Percentiles rank a stretch among this genome's conserved stretches.
Evolutionary conservation across 164 flowering plant genomes (phyloP).

Genomic region (Cinnamomum micranthum): DNA sequence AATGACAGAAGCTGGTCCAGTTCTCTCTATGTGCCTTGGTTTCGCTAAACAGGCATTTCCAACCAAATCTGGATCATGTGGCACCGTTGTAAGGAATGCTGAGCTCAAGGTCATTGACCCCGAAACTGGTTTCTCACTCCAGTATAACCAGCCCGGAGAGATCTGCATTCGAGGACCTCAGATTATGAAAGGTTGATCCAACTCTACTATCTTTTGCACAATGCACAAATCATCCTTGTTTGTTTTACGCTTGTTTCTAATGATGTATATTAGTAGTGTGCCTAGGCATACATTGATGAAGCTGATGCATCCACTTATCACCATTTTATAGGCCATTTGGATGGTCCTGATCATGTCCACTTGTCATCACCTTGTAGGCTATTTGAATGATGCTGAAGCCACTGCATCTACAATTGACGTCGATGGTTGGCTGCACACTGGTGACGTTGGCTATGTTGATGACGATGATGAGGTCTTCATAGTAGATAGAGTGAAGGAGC

Average conservation of each 20-base stretch:
- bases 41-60: conserved; percentile 69
- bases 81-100: conserved; percentile 76
- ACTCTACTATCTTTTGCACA: background rate
- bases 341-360: background rate
- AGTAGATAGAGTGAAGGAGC: conserved; percentile 78
- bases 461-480: conserved; percentile 78
- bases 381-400: conserved; percentile 61
- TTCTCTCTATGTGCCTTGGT: conserved; percentile 57
- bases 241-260: background rate
- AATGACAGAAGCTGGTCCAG: conserved; percentile 88
- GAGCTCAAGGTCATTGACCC: conserved; percentile 72
- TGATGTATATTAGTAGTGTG: no score
- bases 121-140: conserved; percentile 50
- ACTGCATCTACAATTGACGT: conserved; percentile 58
- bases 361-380: conserved; percentile 31
- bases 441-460: conserved; percentile 77
- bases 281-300: background rate
- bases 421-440: conserved; percentile 90
- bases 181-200: conserved; percentile 65
- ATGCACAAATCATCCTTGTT: background rate
- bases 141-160: conserved; percentile 63
- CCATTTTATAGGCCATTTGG: background rate
- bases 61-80: conserved; percentile 73
- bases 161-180: conserved; percentile 70
- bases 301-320: no score